Base-by-base conservation (phyloP, 495 filamentous ascomycete species). In the Jackrogersella minutella region DNA sequence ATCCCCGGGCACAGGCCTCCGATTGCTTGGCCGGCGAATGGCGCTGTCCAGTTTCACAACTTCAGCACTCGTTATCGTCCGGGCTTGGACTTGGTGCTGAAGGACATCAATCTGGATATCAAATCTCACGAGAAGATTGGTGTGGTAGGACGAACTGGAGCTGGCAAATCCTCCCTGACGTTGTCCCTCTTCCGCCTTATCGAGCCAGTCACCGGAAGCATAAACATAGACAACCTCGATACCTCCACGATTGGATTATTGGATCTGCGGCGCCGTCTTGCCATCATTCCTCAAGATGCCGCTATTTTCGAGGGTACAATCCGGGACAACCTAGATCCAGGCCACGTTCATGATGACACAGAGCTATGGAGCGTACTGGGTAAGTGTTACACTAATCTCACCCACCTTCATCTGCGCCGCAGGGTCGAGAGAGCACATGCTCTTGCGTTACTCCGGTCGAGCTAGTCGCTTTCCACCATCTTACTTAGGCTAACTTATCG, bases 231-330 rank as follows among this genome's bases (percentile, higher is more conserved):
- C 75, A 84, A 84, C 16, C 78, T 98, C 46, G 90, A 97, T 78
- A 93, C 95, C 3, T 92, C 92, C 30, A 90, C 85, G 9, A 97
- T 98, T 77, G 96, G 96, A 5, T 79, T 99, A 56, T 77, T 92
- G 53, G 96, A 98, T 74, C 84, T 99, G 57, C 86, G 96, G 58
- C 86, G 93, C 21, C 90, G 95, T 50, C 84, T 99, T 34, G 93
- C 96, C 39, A 99, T 99, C 76, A 99, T 99, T 69, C 96, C 96
- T 16, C 96, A 99, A 73, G 96, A 99, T 79, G 93, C 96, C 49
- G 93, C 94, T 69, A 86, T 99, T 69, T 99, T 99, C 71, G 93
- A 98, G 80, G 96, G 96, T 43, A 94, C 93, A 14, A 84, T 99
- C 64, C 86, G 96, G 70, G 96, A 98, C 77, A 99, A 99, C 75